These are phyloP conservation scores for Fusarium verrucosum DNA, from an alignment of 2,329 filamentous ascomycete species.

Conservation along the genomic window DNA sequence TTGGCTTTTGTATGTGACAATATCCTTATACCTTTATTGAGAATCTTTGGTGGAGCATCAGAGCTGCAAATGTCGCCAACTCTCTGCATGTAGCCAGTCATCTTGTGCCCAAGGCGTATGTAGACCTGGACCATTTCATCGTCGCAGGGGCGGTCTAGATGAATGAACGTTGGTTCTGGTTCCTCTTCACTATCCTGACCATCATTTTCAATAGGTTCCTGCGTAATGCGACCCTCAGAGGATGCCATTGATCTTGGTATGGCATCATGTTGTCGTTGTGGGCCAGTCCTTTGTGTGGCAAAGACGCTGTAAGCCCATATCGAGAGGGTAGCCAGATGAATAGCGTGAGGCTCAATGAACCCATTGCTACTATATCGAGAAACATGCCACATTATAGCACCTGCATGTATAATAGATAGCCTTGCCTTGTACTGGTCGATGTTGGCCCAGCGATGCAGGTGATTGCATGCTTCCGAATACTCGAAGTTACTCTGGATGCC, in stretches of 20 bases:
- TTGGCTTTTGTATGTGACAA: constrained; percentile 1
- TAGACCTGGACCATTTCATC: constrained; percentile 35
- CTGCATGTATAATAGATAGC: constrained; percentile 28
- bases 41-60: constrained; percentile 18
- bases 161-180: constrained; percentile 23
- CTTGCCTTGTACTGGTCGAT: constrained; percentile 34
- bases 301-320: constrained; percentile 31
- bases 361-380: constrained; percentile 28
- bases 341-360: constrained; percentile 28
- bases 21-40: constrained; percentile 27
- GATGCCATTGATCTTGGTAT: neutral
- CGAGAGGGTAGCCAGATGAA: constrained; percentile 25
- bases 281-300: neutral
- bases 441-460: constrained; percentile 28
- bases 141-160: constrained; percentile 32
- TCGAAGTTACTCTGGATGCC: neutral
- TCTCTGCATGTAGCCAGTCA: constrained; percentile 14
- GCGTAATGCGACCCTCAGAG: neutral
- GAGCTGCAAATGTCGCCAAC: constrained; percentile 28
- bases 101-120: constrained; percentile 31
- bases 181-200: constrained; percentile 1
- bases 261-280: neutral
- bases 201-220: neutral
- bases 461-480: constrained; percentile 14
- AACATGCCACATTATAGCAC: constrained; percentile 32